phyloP scores from a whole-genome alignment of 2,329 filamentous ascomycete genomes.

The Tolypocladium ovalisporum region DNA sequence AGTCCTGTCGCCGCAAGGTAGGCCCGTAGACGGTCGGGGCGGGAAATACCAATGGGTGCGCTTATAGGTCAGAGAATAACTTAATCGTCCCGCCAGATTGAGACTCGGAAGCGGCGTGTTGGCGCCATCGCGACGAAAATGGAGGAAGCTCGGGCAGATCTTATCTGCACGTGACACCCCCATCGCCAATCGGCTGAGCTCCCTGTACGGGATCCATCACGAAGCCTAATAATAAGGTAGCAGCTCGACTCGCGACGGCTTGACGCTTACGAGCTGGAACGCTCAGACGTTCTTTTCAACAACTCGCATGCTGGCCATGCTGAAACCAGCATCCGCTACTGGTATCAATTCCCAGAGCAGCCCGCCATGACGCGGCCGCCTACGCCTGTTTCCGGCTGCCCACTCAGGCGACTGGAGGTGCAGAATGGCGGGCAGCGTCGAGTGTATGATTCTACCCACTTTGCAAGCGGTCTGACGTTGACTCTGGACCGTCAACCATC shows the following conservation, averaged over 20 bases:
- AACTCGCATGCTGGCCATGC: neutral
- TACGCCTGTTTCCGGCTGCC: slow-evolving; percentile 18
- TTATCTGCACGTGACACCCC: slow-evolving; percentile 10
- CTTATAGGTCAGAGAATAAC: neutral
- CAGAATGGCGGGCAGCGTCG: slow-evolving; percentile 9
- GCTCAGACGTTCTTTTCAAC: neutral
- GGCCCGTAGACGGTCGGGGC: neutral
- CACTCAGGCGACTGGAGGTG: slow-evolving; percentile 19
- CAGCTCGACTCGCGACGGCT: neutral
- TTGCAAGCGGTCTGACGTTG: slow-evolving; percentile 12
- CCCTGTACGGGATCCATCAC: neutral
- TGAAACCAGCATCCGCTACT: neutral
- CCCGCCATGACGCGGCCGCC: slow-evolving; percentile 13
- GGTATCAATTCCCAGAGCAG: neutral
- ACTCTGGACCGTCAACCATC: slow-evolving; percentile 16
- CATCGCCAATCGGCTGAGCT: slow-evolving; percentile 14
- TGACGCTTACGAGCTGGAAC: too few relatives aligned
- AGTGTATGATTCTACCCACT: slow-evolving; percentile 10
- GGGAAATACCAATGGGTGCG: neutral
- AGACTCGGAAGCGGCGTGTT: slow-evolving; percentile 1
- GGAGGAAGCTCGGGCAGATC: slow-evolving; percentile 1
- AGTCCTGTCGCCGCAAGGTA: neutral
- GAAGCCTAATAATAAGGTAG: too few relatives aligned
- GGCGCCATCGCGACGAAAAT: slow-evolving; percentile 11
- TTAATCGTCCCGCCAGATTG: neutral